Conservation (phyloP, 2,329 filamentous ascomycete genomes). For the Pestalotiopsis sp. region DNA sequence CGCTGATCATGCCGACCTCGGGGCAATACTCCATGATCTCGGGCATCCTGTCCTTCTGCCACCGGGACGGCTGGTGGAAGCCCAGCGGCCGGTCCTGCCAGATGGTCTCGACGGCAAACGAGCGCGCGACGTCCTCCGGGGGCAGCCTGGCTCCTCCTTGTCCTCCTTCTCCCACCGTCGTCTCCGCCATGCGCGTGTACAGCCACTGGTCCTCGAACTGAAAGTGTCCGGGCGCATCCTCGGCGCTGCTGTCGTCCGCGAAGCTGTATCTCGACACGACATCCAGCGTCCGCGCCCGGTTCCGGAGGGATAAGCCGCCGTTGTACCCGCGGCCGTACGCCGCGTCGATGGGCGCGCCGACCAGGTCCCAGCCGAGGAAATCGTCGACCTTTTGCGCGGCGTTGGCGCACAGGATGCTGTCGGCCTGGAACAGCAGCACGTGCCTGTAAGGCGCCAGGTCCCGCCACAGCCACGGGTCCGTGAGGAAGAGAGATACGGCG, state of each 20-base stretch:
- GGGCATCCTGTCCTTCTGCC: slow-evolving; percentile 24
- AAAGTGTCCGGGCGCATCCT: slow-evolving; percentile 20
- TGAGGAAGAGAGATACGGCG: slow-evolving; percentile 39
- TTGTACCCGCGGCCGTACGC: slow-evolving; percentile 30
- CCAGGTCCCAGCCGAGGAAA: slow-evolving; percentile 37
- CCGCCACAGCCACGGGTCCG: slow-evolving; percentile 39
- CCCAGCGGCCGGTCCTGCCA: slow-evolving; percentile 32
- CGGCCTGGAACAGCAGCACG: slow-evolving; percentile 41
- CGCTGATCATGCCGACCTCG: slow-evolving; percentile 28
- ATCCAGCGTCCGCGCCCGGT: slow-evolving; percentile 28
- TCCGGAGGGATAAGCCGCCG: slow-evolving; percentile 35
- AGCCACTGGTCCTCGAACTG: slow-evolving; percentile 36
- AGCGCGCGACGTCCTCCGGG: slow-evolving; percentile 23
- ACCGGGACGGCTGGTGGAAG: slow-evolving; percentile 29
- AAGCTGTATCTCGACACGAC: slow-evolving; percentile 21
- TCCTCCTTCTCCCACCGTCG: slow-evolving; percentile 6
- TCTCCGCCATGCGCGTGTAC: slow-evolving; percentile 28
- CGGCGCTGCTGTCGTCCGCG: slow-evolving; percentile 20
- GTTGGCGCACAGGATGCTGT: slow-evolving; percentile 39
- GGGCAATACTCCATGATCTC: slow-evolving; percentile 33
- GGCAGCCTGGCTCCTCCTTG: slow-evolving; percentile 29
- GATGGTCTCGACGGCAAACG: slow-evolving; percentile 33
- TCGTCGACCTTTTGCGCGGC: slow-evolving; percentile 33
- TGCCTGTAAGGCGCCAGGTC: slow-evolving; percentile 35
- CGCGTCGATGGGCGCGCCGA: slow-evolving; percentile 32